These are phyloP conservation scores for Calophaca sinica DNA, from an alignment of 306 rosid genomes.

Conservation along the genomic window DNA sequence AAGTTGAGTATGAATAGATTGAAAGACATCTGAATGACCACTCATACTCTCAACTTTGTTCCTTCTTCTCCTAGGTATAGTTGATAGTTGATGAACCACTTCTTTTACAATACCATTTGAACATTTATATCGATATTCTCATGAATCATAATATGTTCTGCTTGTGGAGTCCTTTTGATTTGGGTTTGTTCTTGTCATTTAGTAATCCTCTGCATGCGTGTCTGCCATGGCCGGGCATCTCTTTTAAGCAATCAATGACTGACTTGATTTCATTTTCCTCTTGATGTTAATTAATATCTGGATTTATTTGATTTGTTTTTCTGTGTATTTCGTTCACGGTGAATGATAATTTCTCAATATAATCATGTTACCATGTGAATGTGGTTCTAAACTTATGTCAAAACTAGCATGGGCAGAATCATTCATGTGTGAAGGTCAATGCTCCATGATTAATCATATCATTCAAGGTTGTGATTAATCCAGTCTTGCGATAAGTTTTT, in stretches of 20 bases:
- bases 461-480: neutral
- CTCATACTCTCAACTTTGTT: neutral
- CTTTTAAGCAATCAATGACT: slow-evolving; percentile 12
- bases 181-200: slow-evolving; percentile 40
- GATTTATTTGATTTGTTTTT: neutral
- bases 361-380: slow-evolving; percentile 13
- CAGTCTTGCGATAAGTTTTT: neutral
- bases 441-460: neutral
- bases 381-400: neutral
- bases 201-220: slow-evolving; percentile 39
- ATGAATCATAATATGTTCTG: slow-evolving; percentile 22
- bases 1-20: slow-evolving; percentile 48
- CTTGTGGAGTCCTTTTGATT: slow-evolving; percentile 9
- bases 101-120: neutral
- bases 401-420: neutral
- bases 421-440: neutral
- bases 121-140: slow-evolving; percentile 5
- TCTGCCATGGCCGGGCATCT: slow-evolving; percentile 39
- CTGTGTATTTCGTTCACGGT: neutral
- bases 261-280: slow-evolving; percentile 6
- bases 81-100: neutral
- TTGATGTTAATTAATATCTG: neutral
- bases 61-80: neutral
- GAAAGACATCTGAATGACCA: slow-evolving; percentile 44
- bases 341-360: neutral